These are phyloP conservation scores for Scheffersomyces illinoinensis DNA, from an alignment of 1,139 yeast genomes.

Conservation along the genomic window DNA sequence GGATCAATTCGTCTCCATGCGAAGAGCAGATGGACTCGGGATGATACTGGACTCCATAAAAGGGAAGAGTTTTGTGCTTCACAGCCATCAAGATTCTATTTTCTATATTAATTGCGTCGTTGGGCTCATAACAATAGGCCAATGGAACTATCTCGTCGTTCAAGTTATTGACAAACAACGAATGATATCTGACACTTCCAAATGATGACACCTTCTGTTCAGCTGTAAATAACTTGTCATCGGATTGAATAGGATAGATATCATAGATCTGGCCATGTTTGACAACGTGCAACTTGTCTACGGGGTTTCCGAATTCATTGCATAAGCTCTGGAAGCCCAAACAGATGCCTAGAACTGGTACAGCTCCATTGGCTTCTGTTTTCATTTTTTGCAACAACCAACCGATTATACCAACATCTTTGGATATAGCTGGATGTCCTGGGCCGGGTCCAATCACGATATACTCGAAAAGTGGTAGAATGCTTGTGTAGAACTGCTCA, in stretches of 20 bases:
- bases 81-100: constrained; percentile 75
- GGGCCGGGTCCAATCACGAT: constrained; percentile 97
- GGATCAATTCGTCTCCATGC: constrained; percentile 57
- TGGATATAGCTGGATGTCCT: constrained; percentile 69
- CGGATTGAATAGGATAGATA: constrained; percentile 33
- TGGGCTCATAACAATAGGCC: constrained; percentile 49
- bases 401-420: constrained; percentile 78
- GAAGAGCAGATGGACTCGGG: constrained; percentile 92
- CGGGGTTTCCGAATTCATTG: constrained; percentile 58
- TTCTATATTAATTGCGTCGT: constrained; percentile 20
- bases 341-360: constrained; percentile 90
- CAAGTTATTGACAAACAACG: constrained; percentile 58
- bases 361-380: constrained; percentile 8
- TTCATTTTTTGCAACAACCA: constrained; percentile 36
- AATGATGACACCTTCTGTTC: constrained; percentile 29
- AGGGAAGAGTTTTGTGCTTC: constrained; percentile 59
- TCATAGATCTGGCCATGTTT: constrained; percentile 85
- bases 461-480: constrained; percentile 61
- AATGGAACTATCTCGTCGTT: constrained; percentile 48
- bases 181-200: constrained; percentile 85
- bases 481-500: constrained; percentile 34
- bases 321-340: constrained; percentile 89
- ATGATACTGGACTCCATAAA: constrained; percentile 94
- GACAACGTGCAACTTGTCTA: constrained; percentile 55
- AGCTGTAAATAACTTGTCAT: constrained; percentile 37